A percentile compares a stretch with the other conserved stretches of the same genome.
These are phyloP conservation scores for Emericellopsis cladophorae DNA, from an alignment of 2,329 filamentous ascomycete genomes.

Conservation along the genomic window DNA sequence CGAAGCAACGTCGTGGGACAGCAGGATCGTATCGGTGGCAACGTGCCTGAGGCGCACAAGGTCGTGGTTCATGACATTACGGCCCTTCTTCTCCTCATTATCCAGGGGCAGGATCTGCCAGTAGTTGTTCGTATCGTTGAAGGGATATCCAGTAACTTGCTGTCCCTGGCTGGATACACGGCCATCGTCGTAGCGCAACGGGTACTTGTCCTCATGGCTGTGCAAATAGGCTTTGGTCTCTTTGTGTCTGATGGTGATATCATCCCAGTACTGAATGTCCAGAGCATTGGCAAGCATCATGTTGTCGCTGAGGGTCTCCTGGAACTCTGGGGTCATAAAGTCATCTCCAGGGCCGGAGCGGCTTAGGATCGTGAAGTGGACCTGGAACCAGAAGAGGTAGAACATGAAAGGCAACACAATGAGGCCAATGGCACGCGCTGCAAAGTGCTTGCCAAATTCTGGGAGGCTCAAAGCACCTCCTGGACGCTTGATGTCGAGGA, in stretches of 20 bases:
- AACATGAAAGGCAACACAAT: slow-evolving; percentile 91
- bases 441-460: slow-evolving; percentile 81
- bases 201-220: slow-evolving; percentile 81
- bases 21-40: slow-evolving; percentile 70
- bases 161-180: slow-evolving; percentile 95
- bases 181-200: slow-evolving; percentile 91
- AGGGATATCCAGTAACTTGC: slow-evolving; percentile 95
- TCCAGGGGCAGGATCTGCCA: slow-evolving; percentile 79
- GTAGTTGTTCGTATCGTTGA: slow-evolving; percentile 97
- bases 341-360: slow-evolving; percentile 91
- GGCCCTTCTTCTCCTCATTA: slow-evolving; percentile 44
- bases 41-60: slow-evolving; percentile 77
- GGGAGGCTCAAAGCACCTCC: slow-evolving; percentile 68
- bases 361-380: slow-evolving; percentile 84
- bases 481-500: slow-evolving; percentile 77
- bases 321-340: slow-evolving; percentile 97
- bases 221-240: slow-evolving; percentile 95
- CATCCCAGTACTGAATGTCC: slow-evolving; percentile 81
- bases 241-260: slow-evolving; percentile 83
- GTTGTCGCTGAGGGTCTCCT: slow-evolving; percentile 94
- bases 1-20: slow-evolving; percentile 95
- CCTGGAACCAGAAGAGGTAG: slow-evolving; percentile 99
- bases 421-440: slow-evolving; percentile 71
- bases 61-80: slow-evolving; percentile 69
- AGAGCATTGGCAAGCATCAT: slow-evolving; percentile 79